Evolutionary conservation across 148 eudicot species (phyloP).

Genomic region (Fagopyrum esculentum): DNA sequence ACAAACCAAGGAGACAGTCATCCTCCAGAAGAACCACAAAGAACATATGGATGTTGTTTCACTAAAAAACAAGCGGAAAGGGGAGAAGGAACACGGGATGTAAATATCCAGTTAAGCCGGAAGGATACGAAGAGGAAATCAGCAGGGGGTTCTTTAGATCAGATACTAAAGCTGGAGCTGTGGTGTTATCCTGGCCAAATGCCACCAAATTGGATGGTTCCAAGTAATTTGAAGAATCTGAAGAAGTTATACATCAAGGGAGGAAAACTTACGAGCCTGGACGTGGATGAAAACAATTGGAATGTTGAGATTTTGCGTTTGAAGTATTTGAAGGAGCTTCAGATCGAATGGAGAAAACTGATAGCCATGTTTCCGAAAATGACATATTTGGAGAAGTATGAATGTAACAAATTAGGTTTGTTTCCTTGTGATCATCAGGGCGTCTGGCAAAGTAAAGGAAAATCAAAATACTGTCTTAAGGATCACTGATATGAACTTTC

Average conservation of each 20-base stretch:
- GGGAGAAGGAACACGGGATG: not conserved
- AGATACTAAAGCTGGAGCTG: constrained; percentile 33
- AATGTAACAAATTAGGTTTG: constrained; percentile 25
- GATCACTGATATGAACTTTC: too few species aligned
- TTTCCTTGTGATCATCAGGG: constrained; percentile 31
- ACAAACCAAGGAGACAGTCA: not conserved
- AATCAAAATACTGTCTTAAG: not conserved
- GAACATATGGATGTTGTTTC: not conserved
- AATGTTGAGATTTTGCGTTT: constrained; percentile 25
- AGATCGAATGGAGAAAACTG: constrained; percentile 20
- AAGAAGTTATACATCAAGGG: constrained; percentile 40
- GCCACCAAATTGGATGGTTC: constrained; percentile 18
- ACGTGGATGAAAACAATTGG: constrained; percentile 12
- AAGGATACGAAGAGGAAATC: constrained; percentile 26
- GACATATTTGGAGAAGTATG: constrained; percentile 27
- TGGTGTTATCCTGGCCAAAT: not conserved
- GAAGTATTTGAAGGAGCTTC: constrained; percentile 22
- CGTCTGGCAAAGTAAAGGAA: constrained; percentile 19
- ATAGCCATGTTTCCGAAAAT: constrained; percentile 17
- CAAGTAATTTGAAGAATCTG: constrained; percentile 12
- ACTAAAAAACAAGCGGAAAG: not conserved
- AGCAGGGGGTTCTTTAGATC: constrained; percentile 25
- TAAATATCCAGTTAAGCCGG: not conserved
- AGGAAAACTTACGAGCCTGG: constrained; percentile 27
- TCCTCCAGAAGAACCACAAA: not conserved